Conservation (phyloP, 208 protist genomes). For the Endotrypanum monterogeii region DNA sequence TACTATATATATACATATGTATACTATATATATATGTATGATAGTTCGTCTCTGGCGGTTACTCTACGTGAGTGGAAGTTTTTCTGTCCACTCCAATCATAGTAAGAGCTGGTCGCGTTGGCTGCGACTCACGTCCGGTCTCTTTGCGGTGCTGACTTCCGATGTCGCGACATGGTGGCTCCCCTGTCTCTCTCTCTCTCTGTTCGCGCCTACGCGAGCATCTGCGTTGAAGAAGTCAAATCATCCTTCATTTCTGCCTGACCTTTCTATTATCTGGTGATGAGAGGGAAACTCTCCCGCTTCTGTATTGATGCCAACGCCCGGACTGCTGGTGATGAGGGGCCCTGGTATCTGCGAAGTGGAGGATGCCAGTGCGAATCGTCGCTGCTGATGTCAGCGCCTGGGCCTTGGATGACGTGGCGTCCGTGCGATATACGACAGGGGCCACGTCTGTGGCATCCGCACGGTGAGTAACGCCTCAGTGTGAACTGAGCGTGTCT, state of each 20-base stretch:
- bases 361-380: neutral
- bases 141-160: too few relatives aligned
- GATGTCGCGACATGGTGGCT: too few relatives aligned
- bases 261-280: neutral
- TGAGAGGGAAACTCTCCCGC: neutral
- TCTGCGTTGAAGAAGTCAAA: neutral
- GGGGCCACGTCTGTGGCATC: neutral
- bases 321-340: neutral
- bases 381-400: neutral
- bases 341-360: neutral
- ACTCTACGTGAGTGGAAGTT: neutral
- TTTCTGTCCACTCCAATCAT: too few relatives aligned
- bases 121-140: too few relatives aligned
- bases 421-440: neutral
- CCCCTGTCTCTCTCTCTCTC: too few relatives aligned
- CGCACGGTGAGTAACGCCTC: neutral
- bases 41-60: neutral
- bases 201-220: neutral
- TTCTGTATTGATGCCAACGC: neutral
- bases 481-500: neutral
- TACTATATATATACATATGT: too few relatives aligned
- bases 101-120: neutral
- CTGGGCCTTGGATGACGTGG: neutral
- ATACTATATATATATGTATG: too few relatives aligned
- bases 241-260: neutral